Percentiles rank a stretch among this genome's conserved stretches.
Evolutionary conservation across 768 basidiomycete species (phyloP).

Genomic region (Mycena albidolilacea): DNA sequence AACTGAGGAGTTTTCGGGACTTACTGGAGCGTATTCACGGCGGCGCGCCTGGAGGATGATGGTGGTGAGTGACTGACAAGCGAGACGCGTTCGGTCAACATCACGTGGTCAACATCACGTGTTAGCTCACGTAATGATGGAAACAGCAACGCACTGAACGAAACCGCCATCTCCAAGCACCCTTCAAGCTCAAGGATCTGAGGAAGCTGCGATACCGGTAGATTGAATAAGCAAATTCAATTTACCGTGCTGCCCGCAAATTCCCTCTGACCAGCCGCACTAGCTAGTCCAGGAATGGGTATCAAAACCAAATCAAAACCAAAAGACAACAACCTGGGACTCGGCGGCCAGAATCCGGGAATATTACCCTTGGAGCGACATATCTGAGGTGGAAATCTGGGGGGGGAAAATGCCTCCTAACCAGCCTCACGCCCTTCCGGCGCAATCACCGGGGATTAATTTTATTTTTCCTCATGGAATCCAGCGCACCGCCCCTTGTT

Average conservation of each 20-base stretch:
- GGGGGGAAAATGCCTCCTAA: background rate
- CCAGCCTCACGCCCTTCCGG: background rate
- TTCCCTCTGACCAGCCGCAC: background rate
- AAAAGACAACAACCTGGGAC: background rate
- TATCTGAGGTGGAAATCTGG: too few species aligned
- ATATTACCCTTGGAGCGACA: background rate
- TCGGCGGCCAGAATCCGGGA: background rate
- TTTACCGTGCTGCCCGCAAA: background rate
- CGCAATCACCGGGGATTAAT: background rate
- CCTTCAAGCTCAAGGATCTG: background rate
- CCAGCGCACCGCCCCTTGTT: background rate
- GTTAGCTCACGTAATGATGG: too few species aligned
- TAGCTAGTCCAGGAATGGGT: background rate
- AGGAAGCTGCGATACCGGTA: background rate
- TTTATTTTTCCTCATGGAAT: background rate
- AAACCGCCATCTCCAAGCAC: background rate
- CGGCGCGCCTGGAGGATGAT: background rate
- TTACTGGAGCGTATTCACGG: background rate
- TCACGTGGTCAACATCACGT: conserved; percentile 11
- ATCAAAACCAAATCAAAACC: background rate
- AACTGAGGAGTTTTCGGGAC: background rate
- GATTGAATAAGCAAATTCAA: background rate
- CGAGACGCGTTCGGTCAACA: conserved; percentile 26
- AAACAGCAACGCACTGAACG: background rate
- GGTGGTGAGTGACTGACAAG: conserved; percentile 1